Percentiles rank a stretch among this genome's conserved stretches.
These are phyloP conservation scores for Allium cepa DNA, from an alignment of 106 monocot species.

Conservation along the genomic window DNA sequence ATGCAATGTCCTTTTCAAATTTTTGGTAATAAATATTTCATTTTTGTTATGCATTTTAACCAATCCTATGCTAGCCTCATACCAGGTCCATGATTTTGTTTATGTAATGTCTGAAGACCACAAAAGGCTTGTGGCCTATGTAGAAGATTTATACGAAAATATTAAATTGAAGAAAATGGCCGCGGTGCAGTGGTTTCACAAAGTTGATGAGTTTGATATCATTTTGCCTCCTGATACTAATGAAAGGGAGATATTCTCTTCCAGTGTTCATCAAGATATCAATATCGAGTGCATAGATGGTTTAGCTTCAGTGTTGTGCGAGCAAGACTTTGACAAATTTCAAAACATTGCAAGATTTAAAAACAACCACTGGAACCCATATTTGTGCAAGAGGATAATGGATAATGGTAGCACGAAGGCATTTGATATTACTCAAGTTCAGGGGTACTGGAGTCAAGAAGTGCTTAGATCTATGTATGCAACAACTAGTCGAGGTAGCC, in stretches of 20 bases:
- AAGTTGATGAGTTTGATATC: conserved; percentile 75
- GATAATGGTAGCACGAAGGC: conserved; percentile 56
- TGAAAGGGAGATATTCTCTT: conserved; percentile 85
- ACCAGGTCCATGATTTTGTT: conserved; percentile 75
- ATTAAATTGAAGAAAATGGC: conserved; percentile 45
- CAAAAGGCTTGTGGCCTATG: conserved; percentile 77
- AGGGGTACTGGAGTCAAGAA: conserved; percentile 81
- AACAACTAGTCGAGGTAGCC: conserved; percentile 8
- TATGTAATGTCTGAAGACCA: conserved; percentile 63
- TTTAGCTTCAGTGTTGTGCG: conserved; percentile 52
- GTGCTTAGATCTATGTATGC: conserved; percentile 43
- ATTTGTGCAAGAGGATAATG: conserved; percentile 56
- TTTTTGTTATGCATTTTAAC: background rate
- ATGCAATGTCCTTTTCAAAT: no score
- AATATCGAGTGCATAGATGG: conserved; percentile 92
- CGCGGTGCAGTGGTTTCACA: conserved; percentile 82
- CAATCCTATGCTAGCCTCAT: background rate
- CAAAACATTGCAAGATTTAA: conserved; percentile 20
- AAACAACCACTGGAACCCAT: conserved; percentile 31
- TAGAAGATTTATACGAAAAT: conserved; percentile 92
- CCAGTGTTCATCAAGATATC: conserved; percentile 74
- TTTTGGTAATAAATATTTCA: no score
- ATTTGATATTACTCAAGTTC: conserved; percentile 61
- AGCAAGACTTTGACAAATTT: conserved; percentile 67
- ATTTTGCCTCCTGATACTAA: conserved; percentile 47